Base-by-base conservation (phyloP, 208 protist genomes). In the Acanthamoeba lenticulata region DNA sequence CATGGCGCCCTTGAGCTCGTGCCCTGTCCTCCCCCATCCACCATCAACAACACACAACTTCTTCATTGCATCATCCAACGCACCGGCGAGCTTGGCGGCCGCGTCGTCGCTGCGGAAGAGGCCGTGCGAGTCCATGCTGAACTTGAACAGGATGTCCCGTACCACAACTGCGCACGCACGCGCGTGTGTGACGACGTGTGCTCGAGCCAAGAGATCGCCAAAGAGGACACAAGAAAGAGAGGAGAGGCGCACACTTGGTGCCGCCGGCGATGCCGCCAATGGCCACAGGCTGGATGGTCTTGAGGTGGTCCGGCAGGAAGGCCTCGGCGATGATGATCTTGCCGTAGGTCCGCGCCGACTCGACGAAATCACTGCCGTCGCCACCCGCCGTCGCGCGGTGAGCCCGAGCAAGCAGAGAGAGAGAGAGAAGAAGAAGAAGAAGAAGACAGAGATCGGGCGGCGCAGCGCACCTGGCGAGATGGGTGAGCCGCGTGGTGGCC, bases 1-100 rank as follows among this genome's bases (percentile, higher is more conserved):
- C 52, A 90, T 90, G 27, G 69, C 83, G 3, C 83, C 83, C 34
- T 90, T 90, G 21, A 90, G 83, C 38, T 90, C 83, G n/a, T 90
- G 83, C 1, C 57, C 52, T 85, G 40, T n/a, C n/a, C n/a, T n/a
- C n/a, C n/a, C n/a, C n/a, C n/a, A n/a, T n/a, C n/a, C n/a, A n/a
- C n/a, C n/a, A n/a, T n/a, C n/a, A n/a, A n/a, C n/a, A n/a, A n/a
- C n/a, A n/a, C n/a, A n/a, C n/a, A n/a, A n/a, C n/a, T n/a, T n/a
- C n/a, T n/a, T n/a, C n/a, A n/a, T n/a, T n/a, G n/a, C n/a, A n/a
- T n/a, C n/a, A n/a, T n/a, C n/a, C n/a, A n/a, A n/a, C 36, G 32
- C 32, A 85, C 74, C 74, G 29, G 74, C 57, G 27, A 62, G 36
- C 34, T 90, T 90, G 52, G 57, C 57, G 3, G 83, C 83, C 1